A percentile compares a stretch with the other conserved stretches of the same genome.
Conservation (phyloP, 805 yeast genomes). For the Metschnikowia gelsemii region DNA sequence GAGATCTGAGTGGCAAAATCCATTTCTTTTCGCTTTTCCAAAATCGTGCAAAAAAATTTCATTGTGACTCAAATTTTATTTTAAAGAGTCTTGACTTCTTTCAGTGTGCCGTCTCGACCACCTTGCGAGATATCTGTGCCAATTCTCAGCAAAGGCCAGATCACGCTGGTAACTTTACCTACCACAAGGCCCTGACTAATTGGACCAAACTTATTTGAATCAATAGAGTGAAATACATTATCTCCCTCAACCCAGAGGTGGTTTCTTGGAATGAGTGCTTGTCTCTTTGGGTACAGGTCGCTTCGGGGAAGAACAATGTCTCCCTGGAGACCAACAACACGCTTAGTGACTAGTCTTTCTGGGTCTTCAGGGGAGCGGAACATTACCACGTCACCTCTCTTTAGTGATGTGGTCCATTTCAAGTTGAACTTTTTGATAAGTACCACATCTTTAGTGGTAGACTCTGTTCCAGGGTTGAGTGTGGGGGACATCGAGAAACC, state of each 20-base stretch:
- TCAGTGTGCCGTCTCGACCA: conserved; percentile 15
- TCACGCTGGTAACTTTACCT: conserved; percentile 67
- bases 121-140: conserved; percentile 25
- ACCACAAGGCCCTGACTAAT: conserved; percentile 75
- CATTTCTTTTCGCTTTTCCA: background rate
- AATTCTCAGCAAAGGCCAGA: conserved; percentile 59
- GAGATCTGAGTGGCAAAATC: background rate
- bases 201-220: conserved; percentile 87
- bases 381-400: conserved; percentile 70
- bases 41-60: background rate
- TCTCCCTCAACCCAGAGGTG: conserved; percentile 97
- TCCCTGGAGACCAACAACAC: conserved; percentile 75
- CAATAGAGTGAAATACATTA: conserved; percentile 72
- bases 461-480: conserved; percentile 62
- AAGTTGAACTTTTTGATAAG: conserved; percentile 65
- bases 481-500: conserved; percentile 92
- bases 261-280: conserved; percentile 65
- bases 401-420: conserved; percentile 45
- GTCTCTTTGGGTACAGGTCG: conserved; percentile 61
- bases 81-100: background rate
- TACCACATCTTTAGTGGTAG: conserved; percentile 56
- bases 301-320: conserved; percentile 61
- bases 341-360: conserved; percentile 68
- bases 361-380: conserved; percentile 83
- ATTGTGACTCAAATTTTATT: background rate